Percentiles rank a stretch among this genome's conserved stretches.
Conservation (phyloP, 179 eudicot species). For the Beta corolliflora region DNA sequence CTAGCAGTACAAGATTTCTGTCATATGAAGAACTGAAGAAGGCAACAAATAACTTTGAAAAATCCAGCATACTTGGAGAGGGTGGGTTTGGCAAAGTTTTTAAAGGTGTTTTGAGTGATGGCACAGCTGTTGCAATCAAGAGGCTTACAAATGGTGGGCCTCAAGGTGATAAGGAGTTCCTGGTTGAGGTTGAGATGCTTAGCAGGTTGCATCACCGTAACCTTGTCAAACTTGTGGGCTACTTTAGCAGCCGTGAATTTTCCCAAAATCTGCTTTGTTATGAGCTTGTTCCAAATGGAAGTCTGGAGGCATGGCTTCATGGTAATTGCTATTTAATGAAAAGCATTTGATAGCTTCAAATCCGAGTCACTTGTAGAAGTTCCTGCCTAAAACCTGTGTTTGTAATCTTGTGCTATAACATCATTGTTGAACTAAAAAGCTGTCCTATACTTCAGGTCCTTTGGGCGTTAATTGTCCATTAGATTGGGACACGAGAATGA, state of each 20-base stretch:
- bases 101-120: slow-evolving; percentile 86
- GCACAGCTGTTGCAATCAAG: slow-evolving; percentile 93
- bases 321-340: slow-evolving; percentile 48
- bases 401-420: not conserved
- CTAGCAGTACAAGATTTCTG: slow-evolving; percentile 85
- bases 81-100: slow-evolving; percentile 97
- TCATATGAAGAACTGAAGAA: slow-evolving; percentile 84
- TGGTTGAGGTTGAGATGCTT: slow-evolving; percentile 96
- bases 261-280: slow-evolving; percentile 88
- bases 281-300: slow-evolving; percentile 96
- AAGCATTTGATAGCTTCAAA: slow-evolving; percentile 6
- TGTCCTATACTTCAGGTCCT: slow-evolving; percentile 55
- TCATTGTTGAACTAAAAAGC: not conserved
- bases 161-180: slow-evolving; percentile 91
- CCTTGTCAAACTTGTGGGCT: slow-evolving; percentile 95
- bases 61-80: slow-evolving; percentile 81
- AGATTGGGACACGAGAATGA: slow-evolving; percentile 99
- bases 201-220: slow-evolving; percentile 97
- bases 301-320: slow-evolving; percentile 94
- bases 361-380: not conserved
- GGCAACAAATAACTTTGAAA: slow-evolving; percentile 90
- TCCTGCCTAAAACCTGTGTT: not conserved
- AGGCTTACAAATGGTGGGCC: slow-evolving; percentile 87
- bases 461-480: slow-evolving; percentile 86
- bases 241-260: slow-evolving; percentile 76